Conservation (phyloP, 352 stramenopile species). For the Phytophthora tubulina region DNA sequence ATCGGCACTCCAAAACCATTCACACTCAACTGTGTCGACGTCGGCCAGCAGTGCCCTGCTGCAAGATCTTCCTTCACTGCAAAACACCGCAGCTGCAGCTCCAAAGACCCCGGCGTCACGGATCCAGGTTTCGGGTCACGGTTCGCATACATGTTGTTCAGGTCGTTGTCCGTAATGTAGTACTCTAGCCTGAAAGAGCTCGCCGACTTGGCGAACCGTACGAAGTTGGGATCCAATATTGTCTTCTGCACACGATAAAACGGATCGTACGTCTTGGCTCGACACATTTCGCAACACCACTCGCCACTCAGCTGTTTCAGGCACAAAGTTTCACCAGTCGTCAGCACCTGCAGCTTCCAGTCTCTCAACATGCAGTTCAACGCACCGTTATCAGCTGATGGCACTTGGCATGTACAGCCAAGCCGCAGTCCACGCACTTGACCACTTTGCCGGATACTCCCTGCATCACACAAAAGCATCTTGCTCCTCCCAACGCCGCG, state of each 20-base stretch:
- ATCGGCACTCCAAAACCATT: slow-evolving; percentile 80
- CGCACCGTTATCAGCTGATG: slow-evolving; percentile 71
- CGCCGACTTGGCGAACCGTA: slow-evolving; percentile 68
- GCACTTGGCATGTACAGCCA: slow-evolving; percentile 83
- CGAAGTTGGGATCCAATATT: slow-evolving; percentile 60
- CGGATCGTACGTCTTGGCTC: slow-evolving; percentile 73
- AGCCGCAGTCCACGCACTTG: slow-evolving; percentile 58
- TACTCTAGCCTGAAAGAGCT: slow-evolving; percentile 72
- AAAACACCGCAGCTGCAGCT: slow-evolving; percentile 87
- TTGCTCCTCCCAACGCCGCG: slow-evolving; percentile 48
- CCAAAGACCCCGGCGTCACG: slow-evolving; percentile 69
- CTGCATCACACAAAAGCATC: slow-evolving; percentile 68
- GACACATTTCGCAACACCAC: slow-evolving; percentile 83
- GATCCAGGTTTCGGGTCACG: slow-evolving; percentile 57
- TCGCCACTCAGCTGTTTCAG: slow-evolving; percentile 47
- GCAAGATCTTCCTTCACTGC: slow-evolving; percentile 74
- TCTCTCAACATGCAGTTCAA: neutral
- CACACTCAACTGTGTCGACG: slow-evolving; percentile 69
- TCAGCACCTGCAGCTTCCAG: slow-evolving; percentile 2
- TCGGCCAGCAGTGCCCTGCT: slow-evolving; percentile 77
- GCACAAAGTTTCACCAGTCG: slow-evolving; percentile 9
- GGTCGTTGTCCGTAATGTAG: slow-evolving; percentile 72
- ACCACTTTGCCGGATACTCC: slow-evolving; percentile 52
- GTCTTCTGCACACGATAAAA: slow-evolving; percentile 75
- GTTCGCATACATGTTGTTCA: slow-evolving; percentile 76